These are phyloP conservation scores for Neurospora sp. DNA, from an alignment of 2,329 filamentous ascomycete species.

Conservation along the genomic window DNA sequence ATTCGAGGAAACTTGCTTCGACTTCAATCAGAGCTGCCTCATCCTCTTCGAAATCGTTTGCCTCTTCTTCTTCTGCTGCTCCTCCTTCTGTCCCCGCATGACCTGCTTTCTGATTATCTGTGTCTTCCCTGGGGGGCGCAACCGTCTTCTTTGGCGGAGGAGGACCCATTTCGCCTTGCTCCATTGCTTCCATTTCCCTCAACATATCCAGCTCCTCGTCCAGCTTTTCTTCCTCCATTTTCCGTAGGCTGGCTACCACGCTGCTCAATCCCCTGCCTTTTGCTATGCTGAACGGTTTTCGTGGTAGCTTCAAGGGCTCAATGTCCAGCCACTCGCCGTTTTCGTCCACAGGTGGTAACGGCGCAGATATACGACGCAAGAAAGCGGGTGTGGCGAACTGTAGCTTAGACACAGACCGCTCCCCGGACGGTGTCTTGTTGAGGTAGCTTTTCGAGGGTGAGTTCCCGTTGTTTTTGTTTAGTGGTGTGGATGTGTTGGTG, in stretches of 20 bases:
- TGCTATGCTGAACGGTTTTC: conserved; percentile 33
- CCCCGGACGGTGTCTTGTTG: conserved; percentile 32
- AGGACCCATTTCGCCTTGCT: neutral
- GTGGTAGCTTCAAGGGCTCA: conserved; percentile 43
- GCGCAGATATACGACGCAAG: conserved; percentile 39
- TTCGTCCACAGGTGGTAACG: conserved; percentile 41
- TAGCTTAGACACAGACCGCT: conserved; percentile 40
- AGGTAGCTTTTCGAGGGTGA: conserved; percentile 9
- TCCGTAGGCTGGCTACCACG: conserved; percentile 61
- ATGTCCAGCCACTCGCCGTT: conserved; percentile 33
- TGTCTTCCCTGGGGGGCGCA: neutral
- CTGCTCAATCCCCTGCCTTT: conserved; percentile 63
- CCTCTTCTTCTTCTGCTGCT: neutral
- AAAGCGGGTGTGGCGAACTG: conserved; percentile 65
- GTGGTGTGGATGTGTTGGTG: conserved; percentile 38
- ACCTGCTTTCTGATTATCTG: conserved; percentile 23
- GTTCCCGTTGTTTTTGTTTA: conserved; percentile 37
- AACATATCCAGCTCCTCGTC: conserved; percentile 69
- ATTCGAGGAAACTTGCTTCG: neutral
- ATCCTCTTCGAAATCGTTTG: neutral
- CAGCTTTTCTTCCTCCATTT: conserved; percentile 57
- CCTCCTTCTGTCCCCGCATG: conserved; percentile 18
- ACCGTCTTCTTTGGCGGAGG: neutral
- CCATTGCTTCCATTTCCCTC: conserved; percentile 43
- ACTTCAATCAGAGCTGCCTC: neutral